Percentiles rank a stretch among this genome's conserved stretches.
Conservation (phyloP, 148 eudicot species). For the Spergularia marina region DNA sequence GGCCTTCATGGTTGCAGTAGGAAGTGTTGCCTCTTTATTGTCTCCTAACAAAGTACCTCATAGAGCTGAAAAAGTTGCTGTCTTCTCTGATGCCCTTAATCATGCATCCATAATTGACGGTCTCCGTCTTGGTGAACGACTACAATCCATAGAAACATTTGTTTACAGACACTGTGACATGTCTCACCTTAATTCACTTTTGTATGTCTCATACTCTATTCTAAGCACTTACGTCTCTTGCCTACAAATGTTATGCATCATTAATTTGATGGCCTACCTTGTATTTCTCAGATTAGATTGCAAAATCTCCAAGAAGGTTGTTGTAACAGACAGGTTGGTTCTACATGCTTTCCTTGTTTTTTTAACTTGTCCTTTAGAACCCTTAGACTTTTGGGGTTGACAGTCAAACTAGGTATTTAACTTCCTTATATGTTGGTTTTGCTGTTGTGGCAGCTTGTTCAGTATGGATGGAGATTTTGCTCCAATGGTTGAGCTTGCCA, state of each 20-base stretch:
- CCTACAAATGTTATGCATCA: background rate
- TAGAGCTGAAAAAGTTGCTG: constrained; percentile 62
- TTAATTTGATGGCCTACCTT: constrained; percentile 4
- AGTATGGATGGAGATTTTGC: constrained; percentile 99
- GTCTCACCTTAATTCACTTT: constrained; percentile 70
- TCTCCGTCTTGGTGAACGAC: constrained; percentile 86
- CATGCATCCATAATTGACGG: constrained; percentile 99
- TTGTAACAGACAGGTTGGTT: constrained; percentile 90
- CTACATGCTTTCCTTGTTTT: constrained; percentile 7
- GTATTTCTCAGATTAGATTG: constrained; percentile 58
- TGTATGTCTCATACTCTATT: constrained; percentile 45
- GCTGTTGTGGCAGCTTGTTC: constrained; percentile 64
- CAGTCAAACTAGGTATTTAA: background rate
- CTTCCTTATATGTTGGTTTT: background rate
- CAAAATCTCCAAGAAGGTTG: constrained; percentile 65
- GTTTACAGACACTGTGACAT: constrained; percentile 90
- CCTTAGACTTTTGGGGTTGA: background rate
- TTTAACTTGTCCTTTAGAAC: background rate
- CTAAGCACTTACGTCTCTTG: background rate
- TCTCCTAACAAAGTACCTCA: constrained; percentile 46
- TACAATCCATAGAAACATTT: constrained; percentile 56
- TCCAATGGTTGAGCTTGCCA: constrained; percentile 73
- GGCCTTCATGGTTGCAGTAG: constrained; percentile 90
- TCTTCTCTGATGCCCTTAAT: constrained; percentile 92
- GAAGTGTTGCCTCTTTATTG: constrained; percentile 69